Evolutionary conservation across 2,329 filamentous ascomycete species (phyloP).

Genomic region (Ascochyta lentis): DNA sequence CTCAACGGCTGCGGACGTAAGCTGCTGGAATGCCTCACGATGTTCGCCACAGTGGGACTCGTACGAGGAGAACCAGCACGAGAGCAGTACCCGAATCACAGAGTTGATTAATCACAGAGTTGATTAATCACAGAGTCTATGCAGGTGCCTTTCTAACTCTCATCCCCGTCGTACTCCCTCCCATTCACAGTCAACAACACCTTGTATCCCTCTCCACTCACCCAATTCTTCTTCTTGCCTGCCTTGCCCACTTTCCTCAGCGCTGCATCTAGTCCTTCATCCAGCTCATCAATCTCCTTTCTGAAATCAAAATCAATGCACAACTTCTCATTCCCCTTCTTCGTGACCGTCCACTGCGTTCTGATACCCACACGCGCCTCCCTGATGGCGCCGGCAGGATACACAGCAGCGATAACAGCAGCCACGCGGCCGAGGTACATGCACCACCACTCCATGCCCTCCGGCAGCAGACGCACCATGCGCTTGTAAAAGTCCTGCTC

Average conservation of each 20-base stretch:
- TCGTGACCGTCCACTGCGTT: slow-evolving; percentile 33
- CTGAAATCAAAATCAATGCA: slow-evolving; percentile 38
- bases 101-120: neutral
- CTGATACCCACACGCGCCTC: slow-evolving; percentile 45
- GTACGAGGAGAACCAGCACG: neutral
- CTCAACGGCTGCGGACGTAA: slow-evolving; percentile 2
- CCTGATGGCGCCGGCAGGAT: slow-evolving; percentile 63
- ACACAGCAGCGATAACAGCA: slow-evolving; percentile 63
- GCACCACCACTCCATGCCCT: slow-evolving; percentile 68
- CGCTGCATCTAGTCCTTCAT: slow-evolving; percentile 41
- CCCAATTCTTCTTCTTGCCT: slow-evolving; percentile 52
- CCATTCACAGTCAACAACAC: slow-evolving; percentile 40
- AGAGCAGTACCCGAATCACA: neutral
- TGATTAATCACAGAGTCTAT: neutral
- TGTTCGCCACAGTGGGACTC: slow-evolving; percentile 25
- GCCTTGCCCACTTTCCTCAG: slow-evolving; percentile 44
- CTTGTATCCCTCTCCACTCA: slow-evolving; percentile 37
- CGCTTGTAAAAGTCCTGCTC: slow-evolving; percentile 63
- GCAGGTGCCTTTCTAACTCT: slow-evolving; percentile 9
- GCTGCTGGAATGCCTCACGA: slow-evolving; percentile 15
- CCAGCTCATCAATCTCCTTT: slow-evolving; percentile 36
- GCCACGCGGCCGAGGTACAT: slow-evolving; percentile 68
- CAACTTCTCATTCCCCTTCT: slow-evolving; percentile 40
- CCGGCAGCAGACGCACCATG: slow-evolving; percentile 61
- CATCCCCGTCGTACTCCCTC: slow-evolving; percentile 25